Percentiles rank a stretch among this genome's conserved stretches.
These are phyloP conservation scores for Gynostemma pentaphyllum DNA, from an alignment of 306 rosid species.

Conservation along the genomic window DNA sequence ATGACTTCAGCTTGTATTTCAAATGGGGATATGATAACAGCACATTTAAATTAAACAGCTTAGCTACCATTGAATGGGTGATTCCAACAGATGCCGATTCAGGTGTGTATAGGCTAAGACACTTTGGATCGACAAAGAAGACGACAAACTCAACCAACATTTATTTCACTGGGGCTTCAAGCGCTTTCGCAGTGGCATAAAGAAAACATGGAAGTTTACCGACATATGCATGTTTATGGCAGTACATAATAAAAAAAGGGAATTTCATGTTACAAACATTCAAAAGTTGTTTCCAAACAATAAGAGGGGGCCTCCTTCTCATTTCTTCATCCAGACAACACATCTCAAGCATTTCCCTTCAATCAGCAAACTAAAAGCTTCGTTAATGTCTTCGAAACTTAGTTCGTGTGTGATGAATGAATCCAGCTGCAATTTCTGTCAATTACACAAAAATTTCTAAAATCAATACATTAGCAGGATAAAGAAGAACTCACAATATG, in stretches of 20 bases:
- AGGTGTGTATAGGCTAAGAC: slow-evolving; percentile 54
- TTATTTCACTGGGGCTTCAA: slow-evolving; percentile 62
- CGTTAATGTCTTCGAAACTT: slow-evolving; percentile 59
- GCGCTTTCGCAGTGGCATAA: slow-evolving; percentile 57
- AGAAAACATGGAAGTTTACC: not conserved
- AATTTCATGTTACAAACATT: too few relatives aligned
- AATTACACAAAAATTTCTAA: not conserved
- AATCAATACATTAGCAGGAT: not conserved
- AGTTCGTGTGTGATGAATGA: slow-evolving; percentile 63
- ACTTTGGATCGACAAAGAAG: slow-evolving; percentile 61
- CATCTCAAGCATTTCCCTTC: slow-evolving; percentile 25
- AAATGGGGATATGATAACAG: slow-evolving; percentile 45
- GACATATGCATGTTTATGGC: not conserved
- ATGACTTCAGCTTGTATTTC: slow-evolving; percentile 56
- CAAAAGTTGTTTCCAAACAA: not conserved
- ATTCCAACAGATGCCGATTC: slow-evolving; percentile 37
- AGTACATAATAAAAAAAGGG: slow-evolving; percentile 7
- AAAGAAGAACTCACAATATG: not conserved
- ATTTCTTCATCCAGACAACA: slow-evolving; percentile 11
- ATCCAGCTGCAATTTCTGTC: slow-evolving; percentile 63
- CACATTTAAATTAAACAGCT: slow-evolving; percentile 20
- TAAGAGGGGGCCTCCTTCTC: not conserved
- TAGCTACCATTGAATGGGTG: slow-evolving; percentile 59
- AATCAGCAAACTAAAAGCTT: slow-evolving; percentile 58
- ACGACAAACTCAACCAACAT: slow-evolving; percentile 23